Evolutionary conservation across 2,329 filamentous ascomycete species (phyloP), one percentile per base, ranked within the genome.

Genomic region (Chaetomium globosum): DNA sequence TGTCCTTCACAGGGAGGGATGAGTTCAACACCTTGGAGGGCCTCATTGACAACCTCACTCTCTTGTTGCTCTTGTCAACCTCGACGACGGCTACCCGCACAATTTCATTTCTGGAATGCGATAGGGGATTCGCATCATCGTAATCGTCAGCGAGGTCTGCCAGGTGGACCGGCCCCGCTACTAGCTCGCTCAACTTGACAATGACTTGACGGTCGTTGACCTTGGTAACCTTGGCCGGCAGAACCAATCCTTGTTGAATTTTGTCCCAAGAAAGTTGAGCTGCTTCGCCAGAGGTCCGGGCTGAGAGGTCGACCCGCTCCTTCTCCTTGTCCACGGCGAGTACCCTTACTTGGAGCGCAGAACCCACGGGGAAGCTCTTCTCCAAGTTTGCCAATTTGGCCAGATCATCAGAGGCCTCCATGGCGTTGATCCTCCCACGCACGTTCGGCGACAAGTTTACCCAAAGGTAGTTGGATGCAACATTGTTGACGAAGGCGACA

Each of bases 1-100:
- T 87, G 75, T 99, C 95, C 73, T 88, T 87, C 54, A 97, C 86
- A 1, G 88, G 84, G 3, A 96, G 80, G 1, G 90, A 90, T 1
- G 94, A 97, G 78, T 91, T 96, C 68, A 98, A 81, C 49, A 97
- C 90, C 69, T 91, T 91, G 0, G 94, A 98, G 1, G 93, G 92
- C 52, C 95, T 87, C 48, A 89, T 85, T 6, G 94, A 97, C 13
- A 99, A 81, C 57, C 87, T 85, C 1, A 97, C 80, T 72, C 87
- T 89, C 82, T 97, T 97, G 80, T 96, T 97, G 63, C 87, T 85
- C 61, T 83, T 80, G 75, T 99, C 93, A 23, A 97, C 81, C 48
- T 89, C 86, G 49, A 94, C 83, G 53, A 98, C 85, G 59, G 91
- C 94, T n/a, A 96, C 92, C 60, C 93, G 89, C 54, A 97, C 83